Base-by-base conservation (phyloP, 2,329 filamentous ascomycete species). In the Alternaria postmessia region DNA sequence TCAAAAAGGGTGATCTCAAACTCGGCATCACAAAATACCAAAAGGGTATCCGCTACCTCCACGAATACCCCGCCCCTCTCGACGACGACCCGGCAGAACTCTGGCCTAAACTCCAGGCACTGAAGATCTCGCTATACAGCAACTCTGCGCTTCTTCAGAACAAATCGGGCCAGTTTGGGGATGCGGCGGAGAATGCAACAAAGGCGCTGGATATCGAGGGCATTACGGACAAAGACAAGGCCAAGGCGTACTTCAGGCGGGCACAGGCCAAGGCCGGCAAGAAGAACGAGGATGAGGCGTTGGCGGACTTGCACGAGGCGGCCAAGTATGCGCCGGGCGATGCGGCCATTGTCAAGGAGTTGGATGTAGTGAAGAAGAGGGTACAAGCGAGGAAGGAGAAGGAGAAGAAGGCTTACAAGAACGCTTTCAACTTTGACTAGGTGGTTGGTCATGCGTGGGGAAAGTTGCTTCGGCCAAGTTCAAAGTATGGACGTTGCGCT, bases 371-470 rank as follows among this genome's bases (percentile, higher is more conserved):
- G 53, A 96, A 94, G 87, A 90, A 90, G 82, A 88, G 85, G 71
- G 86, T 91, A 26, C 85, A 88, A 11, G 91, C 90, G 59, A 86
- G 90, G 63, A 85, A 88, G 63, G 91, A 91, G 77, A 96, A 94
- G 87, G 92, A 97, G 84, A 96, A 94, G 87, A 92, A 91, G 70
- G 91, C 90, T 6, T 96, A 94, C 78, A 91, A 91, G 83, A 98
- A 96, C 83, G 95, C 96, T 81, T 98, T 98, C 76, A 72, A 78
- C 63, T 78, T 78, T 57, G 54, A 58, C 5, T 58, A 49, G 30
- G 26, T 12, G 3, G 41, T 26, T 26, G 6, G 7, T 26, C 1
- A 26, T 26, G 24, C 24, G 38, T 5, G 11, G 11, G 5, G n/a
- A 5, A 7, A 9, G 20, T 11, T 12, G 18, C 5, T 12, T 39